Conservation (phyloP, 345 rosid species). For the Lepidium aucheri region DNA sequence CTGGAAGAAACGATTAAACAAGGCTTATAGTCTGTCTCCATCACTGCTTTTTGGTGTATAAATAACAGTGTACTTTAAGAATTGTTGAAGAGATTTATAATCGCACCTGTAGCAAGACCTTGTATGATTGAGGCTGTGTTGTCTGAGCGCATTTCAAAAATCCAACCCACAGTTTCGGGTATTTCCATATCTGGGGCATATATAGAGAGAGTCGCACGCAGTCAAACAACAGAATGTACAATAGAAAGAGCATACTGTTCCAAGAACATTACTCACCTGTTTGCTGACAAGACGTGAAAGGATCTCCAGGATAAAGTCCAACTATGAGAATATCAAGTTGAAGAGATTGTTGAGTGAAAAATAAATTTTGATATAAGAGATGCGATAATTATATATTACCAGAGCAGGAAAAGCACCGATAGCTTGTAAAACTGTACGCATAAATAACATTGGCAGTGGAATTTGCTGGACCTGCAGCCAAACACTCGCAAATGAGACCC, state of each 20-base stretch:
- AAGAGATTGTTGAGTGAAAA: conserved; percentile 1
- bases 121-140: conserved; percentile 87
- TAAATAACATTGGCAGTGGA: conserved; percentile 95
- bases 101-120: conserved; percentile 84
- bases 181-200: conserved; percentile 81
- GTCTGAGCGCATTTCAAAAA: conserved; percentile 81
- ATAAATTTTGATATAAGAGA: neutral
- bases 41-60: neutral
- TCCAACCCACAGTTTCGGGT: conserved; percentile 97
- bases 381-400: conserved; percentile 39
- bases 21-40: neutral
- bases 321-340: conserved; percentile 34
- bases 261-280: conserved; percentile 50
- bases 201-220: neutral
- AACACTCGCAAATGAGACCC: conserved; percentile 8
- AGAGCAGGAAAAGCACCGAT: conserved; percentile 92
- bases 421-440: conserved; percentile 98
- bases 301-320: conserved; percentile 87
- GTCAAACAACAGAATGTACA: conserved; percentile 6
- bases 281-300: conserved; percentile 92
- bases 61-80: neutral
- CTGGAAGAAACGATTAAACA: conserved; percentile 25
- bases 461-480: conserved; percentile 86
- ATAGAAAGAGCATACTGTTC: neutral
- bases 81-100: neutral